Evolutionary conservation across 371 early-diverging fungal species (phyloP), one percentile per base, ranked within the genome.

Genomic region (Rhizopus arrhizus): DNA sequence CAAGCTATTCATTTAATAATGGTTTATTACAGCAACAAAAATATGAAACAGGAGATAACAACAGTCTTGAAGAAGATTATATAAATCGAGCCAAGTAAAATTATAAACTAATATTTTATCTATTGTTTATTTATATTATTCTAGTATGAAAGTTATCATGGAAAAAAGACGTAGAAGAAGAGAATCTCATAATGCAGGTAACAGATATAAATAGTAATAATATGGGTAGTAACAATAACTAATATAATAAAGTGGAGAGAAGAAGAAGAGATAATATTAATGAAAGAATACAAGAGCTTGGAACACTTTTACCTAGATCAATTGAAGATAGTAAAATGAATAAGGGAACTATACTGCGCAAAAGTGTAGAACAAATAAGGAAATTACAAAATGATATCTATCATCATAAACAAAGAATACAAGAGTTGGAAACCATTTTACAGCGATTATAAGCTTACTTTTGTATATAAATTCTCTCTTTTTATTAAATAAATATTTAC

Each of bases 251-350:
- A 84, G 95, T 97, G 16, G 98, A 97, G 67, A 83, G 97, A 58
- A 87, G 98, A 43, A 83, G 98, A 49, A 83, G 98, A 42, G 98
- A 97, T 68, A 94, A 95, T 80, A 97, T 97, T 72, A 97, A 97
- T 73, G 98, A 97, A 68, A 89, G 92, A 66, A 97, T 97, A 64
- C 92, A 94, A 65, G 97, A 97, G 69, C 83, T 97, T 34, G 84
- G 86, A 22, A 84, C 83, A 9, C 77, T 97, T 53, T 74, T 97
- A 33, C 98, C 98, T 8, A 88, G 86, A 28, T 42, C 70, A 32
- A 81, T 82, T 59, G 67, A 82, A 52, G 92, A 88, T 58, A 88
- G 89, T 34, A 89, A 91, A 78, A 86, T 88, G 35, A 91, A 92
- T 76, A 93, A 92, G 71, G 93, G 93, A 4, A 78, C 82, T 16